phyloP scores from a whole-genome alignment of 108 stramenopile species.

The Aurantiochytrium sp. region DNA sequence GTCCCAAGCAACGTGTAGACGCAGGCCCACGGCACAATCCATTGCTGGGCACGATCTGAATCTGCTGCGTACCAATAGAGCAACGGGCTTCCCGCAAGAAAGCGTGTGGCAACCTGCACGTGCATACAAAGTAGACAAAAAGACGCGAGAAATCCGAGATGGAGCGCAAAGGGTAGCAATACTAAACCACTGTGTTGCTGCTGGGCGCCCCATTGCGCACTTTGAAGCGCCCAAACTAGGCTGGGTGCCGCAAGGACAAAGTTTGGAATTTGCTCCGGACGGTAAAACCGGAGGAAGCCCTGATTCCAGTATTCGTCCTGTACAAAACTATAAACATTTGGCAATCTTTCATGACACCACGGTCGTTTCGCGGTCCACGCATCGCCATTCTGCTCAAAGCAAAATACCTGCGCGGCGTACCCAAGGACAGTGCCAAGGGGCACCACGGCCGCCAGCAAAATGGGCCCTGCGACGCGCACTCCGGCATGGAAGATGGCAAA shows the following conservation, averaged over 20 bases:
- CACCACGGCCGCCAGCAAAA: slow-evolving; percentile 2
- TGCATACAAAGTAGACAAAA: slow-evolving; percentile 31
- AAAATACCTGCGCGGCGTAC: slow-evolving; percentile 27
- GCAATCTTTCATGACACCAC: slow-evolving; percentile 23
- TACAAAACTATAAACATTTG: slow-evolving; percentile 31
- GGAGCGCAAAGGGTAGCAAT: slow-evolving; percentile 7
- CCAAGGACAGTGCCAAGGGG: slow-evolving; percentile 26
- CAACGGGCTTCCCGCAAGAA: slow-evolving; percentile 35
- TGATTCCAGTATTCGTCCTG: slow-evolving; percentile 40
- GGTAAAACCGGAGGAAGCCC: slow-evolving; percentile 32
- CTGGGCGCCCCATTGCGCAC: neutral
- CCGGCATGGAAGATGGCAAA: slow-evolving; percentile 21
- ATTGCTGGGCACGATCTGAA: neutral
- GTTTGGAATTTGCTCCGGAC: slow-evolving; percentile 33
- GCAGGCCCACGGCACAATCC: neutral
- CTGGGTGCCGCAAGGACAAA: slow-evolving; percentile 37
- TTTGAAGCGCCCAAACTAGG: neutral
- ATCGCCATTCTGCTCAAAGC: neutral
- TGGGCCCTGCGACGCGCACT: neutral
- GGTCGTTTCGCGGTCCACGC: neutral
- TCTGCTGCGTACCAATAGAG: slow-evolving; percentile 31
- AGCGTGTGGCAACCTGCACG: slow-evolving; percentile 41
- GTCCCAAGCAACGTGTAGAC: neutral
- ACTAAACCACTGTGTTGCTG: neutral
- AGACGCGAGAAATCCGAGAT: slow-evolving; percentile 13